Conservation (phyloP, 768 basidiomycete species). For the Mrakia blollopis region DNA sequence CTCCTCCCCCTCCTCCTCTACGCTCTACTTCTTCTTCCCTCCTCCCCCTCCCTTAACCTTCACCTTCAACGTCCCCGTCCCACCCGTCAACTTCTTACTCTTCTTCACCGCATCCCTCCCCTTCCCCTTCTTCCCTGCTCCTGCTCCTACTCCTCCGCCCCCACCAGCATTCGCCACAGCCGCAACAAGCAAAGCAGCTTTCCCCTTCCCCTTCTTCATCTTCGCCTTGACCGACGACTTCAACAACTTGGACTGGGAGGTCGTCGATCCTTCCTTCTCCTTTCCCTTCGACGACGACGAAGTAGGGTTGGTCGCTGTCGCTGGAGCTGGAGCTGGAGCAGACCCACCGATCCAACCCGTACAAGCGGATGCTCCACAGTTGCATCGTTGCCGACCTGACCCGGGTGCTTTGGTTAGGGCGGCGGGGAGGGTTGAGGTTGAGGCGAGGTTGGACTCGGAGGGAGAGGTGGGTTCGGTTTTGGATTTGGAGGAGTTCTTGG, state of each 20-base stretch:
- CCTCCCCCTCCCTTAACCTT: background rate
- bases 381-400: slow-evolving; percentile 41
- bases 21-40: background rate
- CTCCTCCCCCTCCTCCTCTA: background rate
- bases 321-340: no score
- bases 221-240: background rate
- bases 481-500: slow-evolving; percentile 2
- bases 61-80: background rate
- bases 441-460: background rate
- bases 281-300: no score
- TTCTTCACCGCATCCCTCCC: background rate
- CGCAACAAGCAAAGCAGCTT: background rate
- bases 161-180: background rate
- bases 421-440: slow-evolving; percentile 3
- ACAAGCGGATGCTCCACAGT: slow-evolving; percentile 40
- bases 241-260: no score
- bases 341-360: slow-evolving; percentile 29
- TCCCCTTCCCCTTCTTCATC: background rate
- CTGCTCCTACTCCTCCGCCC: background rate
- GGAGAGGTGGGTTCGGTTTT: background rate
- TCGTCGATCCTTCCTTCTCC: no score
- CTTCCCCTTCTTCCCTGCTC: background rate
- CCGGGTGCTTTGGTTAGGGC: slow-evolving; percentile 24
- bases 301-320: no score
- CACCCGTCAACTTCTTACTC: background rate